Base-by-base conservation (phyloP, 116 monocot species). In the Trichopus zeylanicus region DNA sequence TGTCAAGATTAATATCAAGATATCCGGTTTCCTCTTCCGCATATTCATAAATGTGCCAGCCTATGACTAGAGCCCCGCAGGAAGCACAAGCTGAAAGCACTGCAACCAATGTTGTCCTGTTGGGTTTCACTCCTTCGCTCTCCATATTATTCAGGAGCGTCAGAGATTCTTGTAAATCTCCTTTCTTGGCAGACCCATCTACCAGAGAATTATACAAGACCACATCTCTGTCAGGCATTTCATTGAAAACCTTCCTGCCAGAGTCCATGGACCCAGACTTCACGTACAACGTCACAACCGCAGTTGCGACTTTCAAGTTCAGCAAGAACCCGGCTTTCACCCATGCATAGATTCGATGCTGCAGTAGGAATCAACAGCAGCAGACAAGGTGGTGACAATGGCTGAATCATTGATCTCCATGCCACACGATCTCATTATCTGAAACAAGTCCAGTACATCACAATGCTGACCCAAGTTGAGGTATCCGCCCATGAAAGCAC, bases 191-290 rank as follows among this genome's bases (percentile, higher is more conserved):
- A 37, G 76, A 79, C n/a, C 76, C 87, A 60, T 87, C 82, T 4
- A 87, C 68, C 59, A 87, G 68, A 56, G 70, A 79, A 42, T 87
- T 87, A 48, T 76, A 82, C 61, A 71, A 19, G 16, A 87, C 82
- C 48, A 76, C 29, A 56, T 87, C 87, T 42, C 60, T 76, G 8
- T 19, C 26, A 5, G 46, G 12, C 25, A 70, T 52, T n/a, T 58
- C 53, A 9, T 76, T 68, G 13, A 87, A 87, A 22, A 82, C 24
- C 51, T 23, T 46, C 26, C 59, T 35, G 29, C 76, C 87, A 8
- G 22, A 47, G 29, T 68, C 70, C 65, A 82, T 37, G 12, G 32
- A 35, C 2, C 34, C 64, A 15, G 4, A 38, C 8, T 56, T 87
- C 3, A 29, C 21, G n/a, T 79, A 82, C 71, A 62, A 51, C 0